Evolutionary conservation across 306 rosid genomes (phyloP).

Genomic region (Lathyrus tuberosus): DNA sequence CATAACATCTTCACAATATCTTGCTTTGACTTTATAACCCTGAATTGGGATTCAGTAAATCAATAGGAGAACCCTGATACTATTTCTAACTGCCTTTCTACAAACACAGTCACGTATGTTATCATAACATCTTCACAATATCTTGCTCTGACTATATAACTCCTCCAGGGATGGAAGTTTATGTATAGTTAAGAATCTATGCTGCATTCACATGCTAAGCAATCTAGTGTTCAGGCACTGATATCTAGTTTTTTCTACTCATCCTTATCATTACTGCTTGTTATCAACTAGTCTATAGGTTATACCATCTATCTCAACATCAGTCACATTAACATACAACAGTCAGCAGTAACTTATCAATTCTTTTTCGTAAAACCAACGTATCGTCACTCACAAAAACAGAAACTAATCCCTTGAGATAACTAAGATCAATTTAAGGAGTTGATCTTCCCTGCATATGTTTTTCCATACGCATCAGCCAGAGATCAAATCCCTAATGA

Average conservation of each 20-base stretch:
- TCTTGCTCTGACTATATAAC: conserved; percentile 21
- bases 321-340: conserved; percentile 12
- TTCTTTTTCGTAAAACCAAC: too few relatives aligned
- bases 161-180: background rate
- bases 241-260: conserved; percentile 2
- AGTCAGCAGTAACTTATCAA: background rate
- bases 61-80: conserved; percentile 4
- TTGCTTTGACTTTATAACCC: background rate
- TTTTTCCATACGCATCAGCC: too few relatives aligned
- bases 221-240: background rate
- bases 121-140: conserved; percentile 22
- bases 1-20: too few relatives aligned
- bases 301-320: conserved; percentile 10
- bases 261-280: background rate
- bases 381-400: too few relatives aligned
- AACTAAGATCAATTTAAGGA: too few relatives aligned
- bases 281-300: background rate
- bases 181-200: background rate
- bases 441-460: too few relatives aligned
- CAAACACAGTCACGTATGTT: background rate
- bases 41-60: background rate
- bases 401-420: too few relatives aligned
- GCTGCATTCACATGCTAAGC: background rate
- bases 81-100: conserved; percentile 1
- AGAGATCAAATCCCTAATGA: too few relatives aligned